These are phyloP conservation scores for Talaromyces islandicus DNA, from an alignment of 2,329 filamentous ascomycete species.

Conservation along the genomic window DNA sequence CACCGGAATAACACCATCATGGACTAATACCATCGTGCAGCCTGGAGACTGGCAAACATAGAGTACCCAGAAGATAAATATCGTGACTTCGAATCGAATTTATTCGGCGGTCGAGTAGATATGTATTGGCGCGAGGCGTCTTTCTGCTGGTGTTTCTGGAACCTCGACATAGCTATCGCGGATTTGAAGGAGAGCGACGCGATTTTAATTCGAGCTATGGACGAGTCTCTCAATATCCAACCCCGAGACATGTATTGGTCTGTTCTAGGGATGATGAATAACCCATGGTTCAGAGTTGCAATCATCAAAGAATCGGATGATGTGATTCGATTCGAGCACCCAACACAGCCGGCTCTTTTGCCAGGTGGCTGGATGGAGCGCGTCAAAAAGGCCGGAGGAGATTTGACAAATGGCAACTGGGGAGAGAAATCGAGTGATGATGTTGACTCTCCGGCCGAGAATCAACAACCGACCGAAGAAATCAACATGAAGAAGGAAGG, in stretches of 20 bases:
- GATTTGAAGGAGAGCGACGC: conserved; percentile 62
- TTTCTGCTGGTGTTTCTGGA: conserved; percentile 95
- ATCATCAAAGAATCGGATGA: conserved; percentile 61
- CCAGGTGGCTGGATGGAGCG: conserved; percentile 90
- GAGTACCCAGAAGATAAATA: conserved; percentile 84
- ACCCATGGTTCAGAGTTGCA: conserved; percentile 81
- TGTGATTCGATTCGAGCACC: conserved; percentile 73
- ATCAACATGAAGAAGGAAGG: conserved; percentile 72
- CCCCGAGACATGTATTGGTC: conserved; percentile 96
- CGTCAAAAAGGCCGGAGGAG: conserved; percentile 74
- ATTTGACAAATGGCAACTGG: conserved; percentile 78
- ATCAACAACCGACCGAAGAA: conserved; percentile 53
- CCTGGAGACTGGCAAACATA: conserved; percentile 71
- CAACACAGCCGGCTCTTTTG: conserved; percentile 71
- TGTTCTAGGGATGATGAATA: conserved; percentile 96
- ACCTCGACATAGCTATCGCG: conserved; percentile 58
- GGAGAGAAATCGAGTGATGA: conserved; percentile 57
- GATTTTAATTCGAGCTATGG: conserved; percentile 80
- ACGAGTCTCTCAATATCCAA: conserved; percentile 79
- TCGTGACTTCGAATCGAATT: conserved; percentile 54
- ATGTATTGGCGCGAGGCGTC: conserved; percentile 74
- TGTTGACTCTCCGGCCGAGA: conserved; percentile 36
- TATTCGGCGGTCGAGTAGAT: conserved; percentile 73
- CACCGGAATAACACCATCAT: conserved; percentile 7
- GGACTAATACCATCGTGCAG: conserved; percentile 13